Percentiles rank a stretch among this genome's conserved stretches.
Evolutionary conservation across 257 asterid genomes (phyloP).

Genomic region (Craterostigma plantagineum): DNA sequence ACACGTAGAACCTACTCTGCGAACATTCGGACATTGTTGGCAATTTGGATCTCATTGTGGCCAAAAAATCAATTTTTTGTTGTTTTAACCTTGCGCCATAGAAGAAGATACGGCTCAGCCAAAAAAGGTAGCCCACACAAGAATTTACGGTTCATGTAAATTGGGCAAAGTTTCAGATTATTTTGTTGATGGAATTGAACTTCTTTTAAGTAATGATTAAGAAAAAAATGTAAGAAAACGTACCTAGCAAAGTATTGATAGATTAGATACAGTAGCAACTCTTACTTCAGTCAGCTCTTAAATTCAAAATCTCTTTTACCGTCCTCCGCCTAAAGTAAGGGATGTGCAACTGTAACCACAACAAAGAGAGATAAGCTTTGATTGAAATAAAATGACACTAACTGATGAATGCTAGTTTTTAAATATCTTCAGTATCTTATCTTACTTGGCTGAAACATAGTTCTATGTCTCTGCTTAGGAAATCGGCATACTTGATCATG

Average conservation of each 20-base stretch:
- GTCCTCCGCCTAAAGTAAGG: neutral
- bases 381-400: neutral
- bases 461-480: neutral
- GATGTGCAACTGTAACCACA: neutral
- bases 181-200: too few relatives aligned
- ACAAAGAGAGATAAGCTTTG: neutral
- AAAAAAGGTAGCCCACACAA: too few relatives aligned
- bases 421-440: neutral
- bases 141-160: too few relatives aligned
- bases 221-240: neutral
- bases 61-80: too few relatives aligned
- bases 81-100: too few relatives aligned
- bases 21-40: too few relatives aligned
- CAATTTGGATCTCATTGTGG: too few relatives aligned
- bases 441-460: neutral
- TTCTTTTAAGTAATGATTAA: neutral
- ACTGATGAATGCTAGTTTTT: neutral
- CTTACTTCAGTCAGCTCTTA: neutral
- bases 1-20: too few relatives aligned
- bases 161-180: too few relatives aligned
- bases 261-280: neutral
- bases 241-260: too few relatives aligned
- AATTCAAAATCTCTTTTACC: neutral
- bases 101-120: too few relatives aligned
- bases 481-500: constrained; percentile 3